Conservation (phyloP, 371 early-diverging fungal genomes). For the Mortierella sp. region DNA sequence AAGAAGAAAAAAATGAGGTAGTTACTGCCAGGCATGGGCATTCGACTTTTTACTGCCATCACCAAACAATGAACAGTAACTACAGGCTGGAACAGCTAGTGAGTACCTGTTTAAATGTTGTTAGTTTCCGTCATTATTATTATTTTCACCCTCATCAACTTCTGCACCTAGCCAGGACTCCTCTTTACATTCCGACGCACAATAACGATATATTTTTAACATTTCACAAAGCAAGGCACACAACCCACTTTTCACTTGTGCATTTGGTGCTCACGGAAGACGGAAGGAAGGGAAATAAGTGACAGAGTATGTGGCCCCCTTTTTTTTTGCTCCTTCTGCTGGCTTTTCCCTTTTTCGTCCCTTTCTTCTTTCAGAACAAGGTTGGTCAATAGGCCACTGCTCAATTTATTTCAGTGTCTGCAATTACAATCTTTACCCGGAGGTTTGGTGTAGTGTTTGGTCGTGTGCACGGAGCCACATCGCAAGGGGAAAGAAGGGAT, state of each 20-base stretch:
- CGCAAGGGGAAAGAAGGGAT: not conserved
- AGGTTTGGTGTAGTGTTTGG: not conserved
- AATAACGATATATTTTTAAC: not conserved
- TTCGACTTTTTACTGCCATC: not conserved
- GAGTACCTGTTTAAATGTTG: not conserved
- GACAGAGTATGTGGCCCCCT: not conserved
- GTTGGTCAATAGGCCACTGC: not conserved
- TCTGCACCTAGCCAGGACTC: not conserved
- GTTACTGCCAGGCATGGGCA: too few relatives aligned
- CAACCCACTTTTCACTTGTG: not conserved
- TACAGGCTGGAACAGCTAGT: not conserved
- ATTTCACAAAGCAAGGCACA: not conserved
- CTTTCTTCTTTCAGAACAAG: not conserved
- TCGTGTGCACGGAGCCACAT: slow-evolving; percentile 3
- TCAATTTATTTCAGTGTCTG: not conserved
- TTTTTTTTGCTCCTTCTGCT: too few relatives aligned
- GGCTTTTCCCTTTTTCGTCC: not conserved
- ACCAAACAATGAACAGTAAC: not conserved
- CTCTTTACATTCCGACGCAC: not conserved
- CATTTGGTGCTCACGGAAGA: not conserved
- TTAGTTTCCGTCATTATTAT: not conserved
- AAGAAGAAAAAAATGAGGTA: too few relatives aligned
- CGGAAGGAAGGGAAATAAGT: too few relatives aligned
- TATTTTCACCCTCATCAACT: not conserved
- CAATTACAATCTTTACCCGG: too few relatives aligned